Evolutionary conservation across 164 flowering plant species (phyloP).

Genomic region (Sedum album): DNA sequence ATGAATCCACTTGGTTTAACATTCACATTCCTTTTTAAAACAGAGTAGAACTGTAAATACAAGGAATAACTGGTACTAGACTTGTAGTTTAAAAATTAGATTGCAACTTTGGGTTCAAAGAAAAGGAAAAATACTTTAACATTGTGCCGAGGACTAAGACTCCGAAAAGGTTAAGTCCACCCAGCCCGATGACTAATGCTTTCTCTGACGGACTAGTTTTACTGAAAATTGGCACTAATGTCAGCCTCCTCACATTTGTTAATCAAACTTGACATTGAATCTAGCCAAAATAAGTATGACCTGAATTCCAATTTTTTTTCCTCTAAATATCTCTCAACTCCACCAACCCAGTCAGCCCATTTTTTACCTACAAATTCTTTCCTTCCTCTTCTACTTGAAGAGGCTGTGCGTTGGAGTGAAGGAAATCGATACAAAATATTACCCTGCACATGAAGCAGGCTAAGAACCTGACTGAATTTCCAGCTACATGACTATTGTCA

Average conservation of each 20-base stretch:
- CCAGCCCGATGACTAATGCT: slow-evolving; percentile 87
- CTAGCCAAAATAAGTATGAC: slow-evolving; percentile 18
- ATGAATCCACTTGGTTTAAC: slow-evolving; percentile 57
- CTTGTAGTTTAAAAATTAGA: not conserved
- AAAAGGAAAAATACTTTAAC: slow-evolving; percentile 52
- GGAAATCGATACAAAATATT: slow-evolving; percentile 86
- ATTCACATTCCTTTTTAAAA: slow-evolving; percentile 49
- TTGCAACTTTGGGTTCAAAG: not conserved
- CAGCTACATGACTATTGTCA: not conserved
- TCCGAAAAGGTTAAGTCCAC: slow-evolving; percentile 84
- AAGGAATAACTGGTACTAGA: slow-evolving; percentile 8
- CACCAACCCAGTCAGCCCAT: slow-evolving; percentile 74
- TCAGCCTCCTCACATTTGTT: not conserved
- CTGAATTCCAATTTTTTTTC: slow-evolving; percentile 85
- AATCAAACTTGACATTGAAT: not conserved
- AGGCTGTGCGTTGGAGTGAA: slow-evolving; percentile 82
- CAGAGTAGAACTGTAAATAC: slow-evolving; percentile 10
- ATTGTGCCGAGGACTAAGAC: slow-evolving; percentile 73
- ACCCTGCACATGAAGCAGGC: slow-evolving; percentile 39
- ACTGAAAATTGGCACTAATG: slow-evolving; percentile 34
- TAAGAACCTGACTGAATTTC: not conserved
- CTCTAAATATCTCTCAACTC: slow-evolving; percentile 53
- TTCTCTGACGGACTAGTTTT: slow-evolving; percentile 61
- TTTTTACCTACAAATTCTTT: slow-evolving; percentile 83
- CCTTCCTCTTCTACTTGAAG: slow-evolving; percentile 43